These are phyloP conservation scores for Cladosporium sp. DNA, from an alignment of 2,329 filamentous ascomycete genomes.

Conservation along the genomic window DNA sequence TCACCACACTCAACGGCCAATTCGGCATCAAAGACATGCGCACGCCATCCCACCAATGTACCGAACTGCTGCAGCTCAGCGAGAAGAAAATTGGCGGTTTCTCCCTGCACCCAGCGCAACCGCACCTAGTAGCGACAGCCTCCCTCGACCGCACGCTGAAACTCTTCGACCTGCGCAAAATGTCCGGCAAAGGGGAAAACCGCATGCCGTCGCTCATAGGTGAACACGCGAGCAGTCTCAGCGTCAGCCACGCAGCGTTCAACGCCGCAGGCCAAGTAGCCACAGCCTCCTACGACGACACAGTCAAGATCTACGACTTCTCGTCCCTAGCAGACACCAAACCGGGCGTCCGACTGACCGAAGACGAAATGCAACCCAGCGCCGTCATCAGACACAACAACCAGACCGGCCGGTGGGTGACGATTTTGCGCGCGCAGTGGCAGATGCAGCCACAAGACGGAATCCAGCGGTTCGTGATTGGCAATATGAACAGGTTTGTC, in stretches of 20 bases:
- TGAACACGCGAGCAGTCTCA: constrained; percentile 76
- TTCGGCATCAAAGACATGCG: constrained; percentile 81
- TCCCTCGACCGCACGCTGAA: constrained; percentile 85
- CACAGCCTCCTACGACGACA: constrained; percentile 92
- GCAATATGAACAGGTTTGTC: constrained; percentile 87
- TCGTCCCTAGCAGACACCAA: constrained; percentile 63
- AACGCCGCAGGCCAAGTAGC: constrained; percentile 79
- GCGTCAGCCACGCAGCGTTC: constrained; percentile 90
- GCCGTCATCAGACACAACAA: constrained; percentile 80
- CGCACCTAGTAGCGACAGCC: constrained; percentile 82
- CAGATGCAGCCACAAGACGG: constrained; percentile 73
- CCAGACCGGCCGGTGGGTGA: constrained; percentile 92
- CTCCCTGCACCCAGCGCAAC: constrained; percentile 71
- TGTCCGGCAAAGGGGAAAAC: constrained; percentile 58
- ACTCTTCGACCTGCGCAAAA: constrained; percentile 86
- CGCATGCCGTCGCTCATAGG: constrained; percentile 67
- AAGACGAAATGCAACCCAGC: constrained; percentile 63
- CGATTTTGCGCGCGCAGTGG: constrained; percentile 84
- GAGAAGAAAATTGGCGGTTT: constrained; percentile 98
- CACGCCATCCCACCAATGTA: constrained; percentile 48
- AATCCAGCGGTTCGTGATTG: constrained; percentile 84
- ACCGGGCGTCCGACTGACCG: constrained; percentile 67
- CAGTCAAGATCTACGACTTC: constrained; percentile 86
- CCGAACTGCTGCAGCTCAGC: constrained; percentile 67
- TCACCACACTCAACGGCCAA: constrained; percentile 77